Conservation (phyloP, 2,329 filamentous ascomycete genomes). For the Cladosporium halotolerans region DNA sequence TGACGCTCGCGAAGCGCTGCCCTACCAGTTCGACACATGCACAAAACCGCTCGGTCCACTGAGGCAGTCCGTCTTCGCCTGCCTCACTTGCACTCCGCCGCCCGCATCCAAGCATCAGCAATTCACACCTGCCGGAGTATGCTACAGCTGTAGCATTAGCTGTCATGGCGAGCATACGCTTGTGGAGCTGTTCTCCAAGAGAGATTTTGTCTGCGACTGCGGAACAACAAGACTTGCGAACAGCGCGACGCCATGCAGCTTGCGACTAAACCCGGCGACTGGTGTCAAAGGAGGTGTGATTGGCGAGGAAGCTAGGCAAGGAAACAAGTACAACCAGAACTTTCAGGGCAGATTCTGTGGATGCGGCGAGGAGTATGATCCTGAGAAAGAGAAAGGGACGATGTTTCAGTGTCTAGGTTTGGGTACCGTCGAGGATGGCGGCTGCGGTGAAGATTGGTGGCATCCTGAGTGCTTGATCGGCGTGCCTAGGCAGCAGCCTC, state of each 20-base stretch:
- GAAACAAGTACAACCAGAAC: constrained; percentile 93
- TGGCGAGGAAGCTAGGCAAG: constrained; percentile 63
- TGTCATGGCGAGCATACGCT: constrained; percentile 93
- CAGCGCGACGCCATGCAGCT: constrained; percentile 62
- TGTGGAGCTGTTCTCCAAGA: constrained; percentile 92
- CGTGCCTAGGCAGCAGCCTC: constrained; percentile 60
- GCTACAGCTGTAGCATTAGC: constrained; percentile 93
- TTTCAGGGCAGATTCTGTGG: constrained; percentile 89
- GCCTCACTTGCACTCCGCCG: constrained; percentile 84
- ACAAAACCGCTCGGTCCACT: constrained; percentile 84
- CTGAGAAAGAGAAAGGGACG: constrained; percentile 82
- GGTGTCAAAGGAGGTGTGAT: constrained; percentile 71
- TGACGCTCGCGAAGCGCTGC: constrained; percentile 88
- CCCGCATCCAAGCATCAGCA: constrained; percentile 56
- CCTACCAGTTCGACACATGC: constrained; percentile 92
- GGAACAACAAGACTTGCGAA: constrained; percentile 71
- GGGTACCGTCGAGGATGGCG: constrained; percentile 70
- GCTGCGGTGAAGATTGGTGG: constrained; percentile 97
- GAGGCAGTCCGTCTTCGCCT: constrained; percentile 84
- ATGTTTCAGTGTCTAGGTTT: constrained; percentile 97
- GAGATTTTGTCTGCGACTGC: constrained; percentile 94
- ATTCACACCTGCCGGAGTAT: constrained; percentile 73
- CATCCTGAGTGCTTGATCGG: constrained; percentile 89
- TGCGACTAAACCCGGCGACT: constrained; percentile 67
- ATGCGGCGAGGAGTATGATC: constrained; percentile 81